A percentile compares a stretch with the other conserved stretches of the same genome.
These are phyloP conservation scores for Talaromyces proteolyticus DNA, from an alignment of 495 filamentous ascomycete genomes.

Conservation along the genomic window DNA sequence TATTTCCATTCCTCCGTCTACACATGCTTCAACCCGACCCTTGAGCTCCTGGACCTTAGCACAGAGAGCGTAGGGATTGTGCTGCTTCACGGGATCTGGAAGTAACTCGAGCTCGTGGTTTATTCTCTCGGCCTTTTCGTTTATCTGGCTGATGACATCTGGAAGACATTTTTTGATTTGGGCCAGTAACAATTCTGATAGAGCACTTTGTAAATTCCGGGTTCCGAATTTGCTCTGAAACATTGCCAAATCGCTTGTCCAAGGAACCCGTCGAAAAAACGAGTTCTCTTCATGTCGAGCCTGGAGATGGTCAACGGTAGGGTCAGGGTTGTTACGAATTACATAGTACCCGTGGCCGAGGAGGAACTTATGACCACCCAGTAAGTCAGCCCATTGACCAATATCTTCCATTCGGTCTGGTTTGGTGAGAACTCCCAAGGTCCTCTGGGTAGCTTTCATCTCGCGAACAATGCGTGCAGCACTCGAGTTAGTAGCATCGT, in stretches of 20 bases:
- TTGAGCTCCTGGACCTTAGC: conserved; percentile 26
- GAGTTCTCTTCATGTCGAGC: conserved; percentile 51
- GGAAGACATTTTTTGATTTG: conserved; percentile 59
- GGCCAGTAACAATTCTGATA: conserved; percentile 47
- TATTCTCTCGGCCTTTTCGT: conserved; percentile 39
- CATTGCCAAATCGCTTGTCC: conserved; percentile 33
- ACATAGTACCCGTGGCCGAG: conserved; percentile 64
- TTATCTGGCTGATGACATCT: conserved; percentile 50
- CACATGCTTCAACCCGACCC: conserved; percentile 18
- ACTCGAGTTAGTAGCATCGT: conserved; percentile 65
- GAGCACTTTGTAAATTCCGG: conserved; percentile 41
- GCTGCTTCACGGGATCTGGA: conserved; percentile 48
- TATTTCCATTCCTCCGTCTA: conserved; percentile 27
- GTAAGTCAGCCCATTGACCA: conserved; percentile 50
- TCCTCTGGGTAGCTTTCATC: conserved; percentile 51
- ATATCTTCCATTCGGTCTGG: conserved; percentile 60
- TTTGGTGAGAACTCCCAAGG: conserved; percentile 75
- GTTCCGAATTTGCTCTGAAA: conserved; percentile 56
- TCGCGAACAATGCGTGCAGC: conserved; percentile 57
- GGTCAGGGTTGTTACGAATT: conserved; percentile 52
- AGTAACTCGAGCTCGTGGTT: conserved; percentile 39
- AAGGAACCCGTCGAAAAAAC: conserved; percentile 50
- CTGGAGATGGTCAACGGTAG: conserved; percentile 40
- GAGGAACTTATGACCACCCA: conserved; percentile 45
- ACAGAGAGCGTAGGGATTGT: conserved; percentile 28